These are phyloP conservation scores for Trichosanthes truncata DNA, from an alignment of 306 rosid species.

Conservation along the genomic window DNA sequence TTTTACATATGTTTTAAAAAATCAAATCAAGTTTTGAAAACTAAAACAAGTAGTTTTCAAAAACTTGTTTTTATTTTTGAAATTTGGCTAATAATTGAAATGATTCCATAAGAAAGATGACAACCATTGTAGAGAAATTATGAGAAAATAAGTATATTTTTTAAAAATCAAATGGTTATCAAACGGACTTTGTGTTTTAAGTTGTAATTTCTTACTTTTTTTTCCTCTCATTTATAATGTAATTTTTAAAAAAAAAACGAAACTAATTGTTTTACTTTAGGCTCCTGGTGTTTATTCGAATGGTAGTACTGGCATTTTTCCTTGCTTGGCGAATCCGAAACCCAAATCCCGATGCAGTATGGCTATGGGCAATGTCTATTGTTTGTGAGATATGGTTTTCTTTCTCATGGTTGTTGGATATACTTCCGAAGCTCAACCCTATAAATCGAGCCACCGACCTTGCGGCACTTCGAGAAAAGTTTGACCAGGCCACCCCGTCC, in stretches of 20 bases:
- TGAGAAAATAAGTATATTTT: no score
- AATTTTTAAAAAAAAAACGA: background rate
- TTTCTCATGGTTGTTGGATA: constrained; percentile 70
- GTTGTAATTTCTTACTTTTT: no score
- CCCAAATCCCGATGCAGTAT: constrained; percentile 69
- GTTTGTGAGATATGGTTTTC: constrained; percentile 87
- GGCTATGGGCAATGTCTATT: constrained; percentile 79
- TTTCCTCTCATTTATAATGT: background rate
- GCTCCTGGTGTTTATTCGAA: constrained; percentile 41
- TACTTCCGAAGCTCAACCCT: constrained; percentile 69
- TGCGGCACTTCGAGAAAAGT: constrained; percentile 56
- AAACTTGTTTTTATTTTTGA: no score
- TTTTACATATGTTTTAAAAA: no score
- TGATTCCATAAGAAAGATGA: no score
- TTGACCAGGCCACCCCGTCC: constrained; percentile 35
- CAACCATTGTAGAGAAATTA: no score
- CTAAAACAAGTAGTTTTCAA: no score
- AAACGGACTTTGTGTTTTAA: no score
- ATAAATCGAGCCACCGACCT: constrained; percentile 71
- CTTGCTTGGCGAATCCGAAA: constrained; percentile 50
- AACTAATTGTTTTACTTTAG: constrained; percentile 18
- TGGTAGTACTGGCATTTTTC: constrained; percentile 30
- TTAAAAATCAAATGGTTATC: no score
- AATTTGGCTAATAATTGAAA: no score
- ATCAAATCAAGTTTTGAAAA: no score